Percentiles rank a stretch among this genome's conserved stretches.
Evolutionary conservation across 2,329 filamentous ascomycete species (phyloP).

Genomic region (Penicillium sp.): DNA sequence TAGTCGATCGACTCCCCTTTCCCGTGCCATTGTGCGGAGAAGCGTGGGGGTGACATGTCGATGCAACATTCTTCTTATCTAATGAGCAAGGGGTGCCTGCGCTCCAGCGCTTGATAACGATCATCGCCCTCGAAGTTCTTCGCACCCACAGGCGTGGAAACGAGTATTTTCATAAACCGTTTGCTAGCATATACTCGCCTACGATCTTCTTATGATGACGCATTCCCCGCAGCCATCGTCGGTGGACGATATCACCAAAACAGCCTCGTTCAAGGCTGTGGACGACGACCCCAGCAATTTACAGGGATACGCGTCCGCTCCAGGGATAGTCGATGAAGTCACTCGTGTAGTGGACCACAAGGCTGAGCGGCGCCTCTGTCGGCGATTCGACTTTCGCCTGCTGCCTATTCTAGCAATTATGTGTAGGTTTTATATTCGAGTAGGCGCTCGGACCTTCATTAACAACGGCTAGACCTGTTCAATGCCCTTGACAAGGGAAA

Average conservation of each 20-base stretch:
- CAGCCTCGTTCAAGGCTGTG: conserved; percentile 9
- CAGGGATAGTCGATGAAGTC: conserved; percentile 27
- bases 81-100: conserved; percentile 18
- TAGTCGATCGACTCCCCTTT: conserved; percentile 11
- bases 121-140: background rate
- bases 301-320: conserved; percentile 18
- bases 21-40: conserved; percentile 19
- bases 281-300: conserved; percentile 21
- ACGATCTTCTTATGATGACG: conserved; percentile 2
- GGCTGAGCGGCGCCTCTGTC: conserved; percentile 52
- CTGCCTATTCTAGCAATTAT: conserved; percentile 61
- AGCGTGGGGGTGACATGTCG: conserved; percentile 22
- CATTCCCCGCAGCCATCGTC: conserved; percentile 2
- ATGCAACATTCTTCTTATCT: conserved; percentile 25
- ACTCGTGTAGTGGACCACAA: conserved; percentile 43
- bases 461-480: conserved; percentile 50
- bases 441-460: background rate
- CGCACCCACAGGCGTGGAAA: background rate
- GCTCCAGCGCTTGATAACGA: conserved; percentile 10
- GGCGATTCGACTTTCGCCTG: conserved; percentile 53
- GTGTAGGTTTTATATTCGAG: conserved; percentile 37
- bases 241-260: conserved; percentile 19
- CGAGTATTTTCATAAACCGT: background rate
- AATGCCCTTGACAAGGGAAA: conserved; percentile 55
- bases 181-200: background rate